phyloP scores from a whole-genome alignment of 148 eudicot genomes.

The Bassia scoparia region DNA sequence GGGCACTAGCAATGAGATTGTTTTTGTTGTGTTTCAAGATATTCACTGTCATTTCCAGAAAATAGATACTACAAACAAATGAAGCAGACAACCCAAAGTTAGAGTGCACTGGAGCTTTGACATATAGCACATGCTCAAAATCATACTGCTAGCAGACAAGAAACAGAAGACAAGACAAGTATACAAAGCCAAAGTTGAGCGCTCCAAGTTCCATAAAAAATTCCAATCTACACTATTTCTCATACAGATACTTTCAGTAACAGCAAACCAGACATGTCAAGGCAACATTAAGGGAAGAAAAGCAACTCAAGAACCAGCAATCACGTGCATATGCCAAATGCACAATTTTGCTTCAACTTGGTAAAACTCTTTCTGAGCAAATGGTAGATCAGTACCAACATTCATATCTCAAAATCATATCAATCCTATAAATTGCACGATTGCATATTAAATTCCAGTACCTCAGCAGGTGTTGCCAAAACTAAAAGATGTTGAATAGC shows the following conservation, averaged over 20 bases:
- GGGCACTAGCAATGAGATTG: no score
- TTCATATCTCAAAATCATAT: not conserved
- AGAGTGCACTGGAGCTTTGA: no score
- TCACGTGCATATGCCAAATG: not conserved
- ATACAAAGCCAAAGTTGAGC: no score
- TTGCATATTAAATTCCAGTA: slow-evolving; percentile 20
- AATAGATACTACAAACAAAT: no score
- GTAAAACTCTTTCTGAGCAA: not conserved
- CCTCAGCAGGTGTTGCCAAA: slow-evolving; percentile 98
- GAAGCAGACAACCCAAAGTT: no score
- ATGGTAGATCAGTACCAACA: not conserved
- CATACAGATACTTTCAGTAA: not conserved
- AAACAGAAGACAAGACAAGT: no score
- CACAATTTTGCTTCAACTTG: not conserved
- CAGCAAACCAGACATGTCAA: not conserved
- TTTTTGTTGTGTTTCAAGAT: no score
- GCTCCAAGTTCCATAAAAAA: no score
- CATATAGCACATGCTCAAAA: no score
- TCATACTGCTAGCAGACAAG: no score
- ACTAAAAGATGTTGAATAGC: slow-evolving; percentile 85
- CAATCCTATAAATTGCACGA: not conserved
- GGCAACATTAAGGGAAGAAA: not conserved
- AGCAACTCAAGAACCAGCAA: not conserved
- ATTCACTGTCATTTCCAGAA: no score
- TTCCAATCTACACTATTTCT: not conserved